Conservation (phyloP, 2,329 filamentous ascomycete species). For the Didymella arachidicola region DNA sequence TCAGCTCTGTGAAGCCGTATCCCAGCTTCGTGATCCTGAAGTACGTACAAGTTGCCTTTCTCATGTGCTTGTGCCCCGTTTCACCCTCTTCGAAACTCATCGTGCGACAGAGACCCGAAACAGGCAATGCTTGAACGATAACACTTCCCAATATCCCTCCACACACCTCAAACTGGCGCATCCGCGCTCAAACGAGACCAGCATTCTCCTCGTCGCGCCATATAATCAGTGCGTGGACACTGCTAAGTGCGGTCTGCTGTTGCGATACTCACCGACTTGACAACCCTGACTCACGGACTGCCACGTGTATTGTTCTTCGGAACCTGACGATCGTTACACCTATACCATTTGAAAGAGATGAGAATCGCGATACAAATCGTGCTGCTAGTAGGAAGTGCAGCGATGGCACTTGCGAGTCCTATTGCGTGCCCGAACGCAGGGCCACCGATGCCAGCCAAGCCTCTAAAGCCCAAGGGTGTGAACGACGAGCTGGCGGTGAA, state of each 20-base stretch:
- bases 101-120: slow-evolving; percentile 21
- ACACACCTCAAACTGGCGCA: slow-evolving; percentile 12
- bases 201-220: slow-evolving; percentile 7
- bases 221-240: slow-evolving; percentile 12
- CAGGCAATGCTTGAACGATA: slow-evolving; percentile 15
- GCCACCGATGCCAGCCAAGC: slow-evolving; percentile 1
- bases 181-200: not conserved
- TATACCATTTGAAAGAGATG: slow-evolving; percentile 17
- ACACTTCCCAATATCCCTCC: slow-evolving; percentile 7
- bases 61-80: slow-evolving; percentile 9
- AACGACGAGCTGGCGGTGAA: slow-evolving; percentile 19
- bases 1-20: not conserved
- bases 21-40: not conserved
- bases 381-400: slow-evolving; percentile 22
- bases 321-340: slow-evolving; percentile 23
- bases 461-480: not conserved
- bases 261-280: slow-evolving; percentile 12
- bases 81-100: slow-evolving; percentile 19
- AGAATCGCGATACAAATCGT: slow-evolving; percentile 26
- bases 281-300: slow-evolving; percentile 4
- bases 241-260: slow-evolving; percentile 8
- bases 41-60: not conserved
- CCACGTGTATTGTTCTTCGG: slow-evolving; percentile 13
- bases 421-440: slow-evolving; percentile 15
- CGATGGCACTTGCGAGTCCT: slow-evolving; percentile 33